Conservation (phyloP, 208 protist genomes). For the Leishmania mexicana region DNA sequence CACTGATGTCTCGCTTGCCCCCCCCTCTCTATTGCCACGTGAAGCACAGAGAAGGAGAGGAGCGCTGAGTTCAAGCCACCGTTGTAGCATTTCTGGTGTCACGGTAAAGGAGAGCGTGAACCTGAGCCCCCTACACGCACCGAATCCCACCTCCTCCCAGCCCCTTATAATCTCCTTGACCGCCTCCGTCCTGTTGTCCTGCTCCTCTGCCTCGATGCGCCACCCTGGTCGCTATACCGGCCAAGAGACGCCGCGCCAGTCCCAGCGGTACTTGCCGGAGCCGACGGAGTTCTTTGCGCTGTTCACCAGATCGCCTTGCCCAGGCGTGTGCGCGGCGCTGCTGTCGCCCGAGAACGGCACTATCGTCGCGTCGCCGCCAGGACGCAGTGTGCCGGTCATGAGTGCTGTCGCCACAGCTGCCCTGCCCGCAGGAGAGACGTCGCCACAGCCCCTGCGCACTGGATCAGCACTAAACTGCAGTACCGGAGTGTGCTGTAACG, state of each 20-base stretch:
- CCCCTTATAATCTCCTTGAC: not conserved
- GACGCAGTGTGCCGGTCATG: not conserved
- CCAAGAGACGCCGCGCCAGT: slow-evolving; percentile 39
- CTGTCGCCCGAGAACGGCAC: not conserved
- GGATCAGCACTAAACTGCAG: not conserved
- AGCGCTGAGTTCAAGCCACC: not conserved
- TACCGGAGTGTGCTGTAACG: slow-evolving; percentile 5
- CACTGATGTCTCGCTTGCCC: not conserved
- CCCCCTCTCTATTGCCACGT: not conserved
- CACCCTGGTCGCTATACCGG: not conserved
- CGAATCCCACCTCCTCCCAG: not conserved
- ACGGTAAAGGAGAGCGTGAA: not conserved
- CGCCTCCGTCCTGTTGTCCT: not conserved
- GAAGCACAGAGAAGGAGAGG: not conserved
- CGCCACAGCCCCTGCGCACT: not conserved
- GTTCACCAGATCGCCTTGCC: slow-evolving; percentile 6
- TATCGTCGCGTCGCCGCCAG: not conserved
- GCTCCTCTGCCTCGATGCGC: not conserved
- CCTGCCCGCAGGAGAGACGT: not conserved
- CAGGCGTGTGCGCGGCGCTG: slow-evolving; percentile 21
- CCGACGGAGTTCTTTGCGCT: slow-evolving; percentile 34
- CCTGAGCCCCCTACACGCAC: not conserved
- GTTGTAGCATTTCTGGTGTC: not conserved
- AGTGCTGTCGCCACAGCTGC: not conserved
- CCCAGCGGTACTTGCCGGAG: slow-evolving; percentile 43